A percentile compares a stretch with the other conserved stretches of the same genome.
Evolutionary conservation across 2,329 filamentous ascomycete species (phyloP).

Genomic region (Trichoderma brevicompactum): DNA sequence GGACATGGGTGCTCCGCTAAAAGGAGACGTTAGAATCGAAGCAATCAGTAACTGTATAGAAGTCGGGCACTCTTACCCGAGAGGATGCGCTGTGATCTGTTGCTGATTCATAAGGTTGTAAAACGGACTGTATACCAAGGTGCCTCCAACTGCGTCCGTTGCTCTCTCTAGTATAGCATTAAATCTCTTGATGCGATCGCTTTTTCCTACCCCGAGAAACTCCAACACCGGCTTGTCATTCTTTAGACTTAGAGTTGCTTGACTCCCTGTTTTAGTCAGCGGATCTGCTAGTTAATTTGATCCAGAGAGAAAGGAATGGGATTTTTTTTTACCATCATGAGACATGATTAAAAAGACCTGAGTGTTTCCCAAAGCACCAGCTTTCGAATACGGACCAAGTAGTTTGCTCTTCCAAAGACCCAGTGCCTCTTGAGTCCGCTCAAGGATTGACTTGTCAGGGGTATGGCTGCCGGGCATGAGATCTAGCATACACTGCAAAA

Average conservation of each 20-base stretch:
- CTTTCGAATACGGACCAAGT: slow-evolving; percentile 60
- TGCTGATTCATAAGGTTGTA: slow-evolving; percentile 59
- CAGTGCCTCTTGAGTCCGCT: slow-evolving; percentile 27
- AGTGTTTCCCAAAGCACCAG: slow-evolving; percentile 62
- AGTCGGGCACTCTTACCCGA: slow-evolving; percentile 46
- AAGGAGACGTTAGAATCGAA: not conserved
- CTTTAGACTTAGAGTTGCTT: slow-evolving; percentile 62
- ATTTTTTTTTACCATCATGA: slow-evolving; percentile 62
- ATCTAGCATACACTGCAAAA: slow-evolving; percentile 63
- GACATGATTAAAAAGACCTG: slow-evolving; percentile 70
- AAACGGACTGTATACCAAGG: slow-evolving; percentile 62
- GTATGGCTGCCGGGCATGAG: slow-evolving; percentile 45
- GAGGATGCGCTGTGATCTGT: slow-evolving; percentile 68
- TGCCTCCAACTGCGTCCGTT: slow-evolving; percentile 63
- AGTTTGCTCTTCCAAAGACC: slow-evolving; percentile 52
- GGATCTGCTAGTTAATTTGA: not conserved
- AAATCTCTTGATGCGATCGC: slow-evolving; percentile 57
- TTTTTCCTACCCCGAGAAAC: slow-evolving; percentile 62
- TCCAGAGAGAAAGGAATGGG: rapidly evolving
- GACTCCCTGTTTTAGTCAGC: slow-evolving; percentile 49
- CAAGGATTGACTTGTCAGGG: slow-evolving; percentile 6
- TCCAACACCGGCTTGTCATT: slow-evolving; percentile 63
- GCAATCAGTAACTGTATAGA: not conserved
- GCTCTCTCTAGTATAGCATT: slow-evolving; percentile 57
- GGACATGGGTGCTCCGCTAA: slow-evolving; percentile 66